These are phyloP conservation scores for Murraya koenigii DNA, from an alignment of 345 rosid species.

Conservation along the genomic window DNA sequence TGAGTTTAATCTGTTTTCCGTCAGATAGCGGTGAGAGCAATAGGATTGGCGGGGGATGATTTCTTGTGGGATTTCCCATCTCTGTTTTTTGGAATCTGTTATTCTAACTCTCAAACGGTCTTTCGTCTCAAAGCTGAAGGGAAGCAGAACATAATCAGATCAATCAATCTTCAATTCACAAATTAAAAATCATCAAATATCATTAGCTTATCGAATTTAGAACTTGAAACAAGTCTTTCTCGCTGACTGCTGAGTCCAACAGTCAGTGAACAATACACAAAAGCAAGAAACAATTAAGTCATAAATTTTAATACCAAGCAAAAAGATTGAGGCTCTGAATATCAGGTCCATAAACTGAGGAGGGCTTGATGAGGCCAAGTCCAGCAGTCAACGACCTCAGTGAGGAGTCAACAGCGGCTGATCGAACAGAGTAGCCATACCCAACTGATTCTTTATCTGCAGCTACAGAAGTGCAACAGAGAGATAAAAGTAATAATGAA, in stretches of 20 bases:
- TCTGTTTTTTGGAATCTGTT: neutral
- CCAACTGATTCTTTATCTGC: neutral
- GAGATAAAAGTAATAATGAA: neutral
- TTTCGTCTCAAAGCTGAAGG: neutral
- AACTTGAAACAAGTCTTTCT: no score
- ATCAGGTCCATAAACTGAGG: slow-evolving; percentile 4
- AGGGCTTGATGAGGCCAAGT: neutral
- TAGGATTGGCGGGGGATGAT: neutral
- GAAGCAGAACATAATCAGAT: neutral
- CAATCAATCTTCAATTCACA: neutral
- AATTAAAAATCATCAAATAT: neutral
- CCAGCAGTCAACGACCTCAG: slow-evolving; percentile 2
- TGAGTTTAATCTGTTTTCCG: neutral
- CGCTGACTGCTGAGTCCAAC: no score
- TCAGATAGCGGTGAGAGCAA: neutral
- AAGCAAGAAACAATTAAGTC: no score
- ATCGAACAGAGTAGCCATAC: slow-evolving; percentile 5
- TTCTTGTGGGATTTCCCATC: neutral
- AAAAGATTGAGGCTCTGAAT: slow-evolving; percentile 1
- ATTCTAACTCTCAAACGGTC: neutral
- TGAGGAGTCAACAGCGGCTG: neutral
- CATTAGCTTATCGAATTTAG: no score
- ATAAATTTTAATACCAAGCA: neutral
- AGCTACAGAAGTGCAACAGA: neutral
- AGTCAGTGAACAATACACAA: no score